Evolutionary conservation across 2,329 filamentous ascomycete genomes (phyloP).

Genomic region (Alternaria rosae): DNA sequence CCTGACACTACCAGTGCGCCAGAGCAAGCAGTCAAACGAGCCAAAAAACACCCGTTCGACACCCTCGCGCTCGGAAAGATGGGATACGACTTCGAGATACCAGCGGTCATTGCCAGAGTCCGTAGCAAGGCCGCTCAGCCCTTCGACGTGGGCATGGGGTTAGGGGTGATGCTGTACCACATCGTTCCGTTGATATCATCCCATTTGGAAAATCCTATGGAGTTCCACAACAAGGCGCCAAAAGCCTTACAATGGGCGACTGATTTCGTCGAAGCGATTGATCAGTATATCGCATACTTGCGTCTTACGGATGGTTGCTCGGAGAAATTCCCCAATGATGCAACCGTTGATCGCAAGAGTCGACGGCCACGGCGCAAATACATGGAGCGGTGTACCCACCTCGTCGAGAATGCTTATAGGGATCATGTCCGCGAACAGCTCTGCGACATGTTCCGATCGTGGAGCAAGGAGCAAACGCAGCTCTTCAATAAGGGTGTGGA

Average conservation of each 20-base stretch:
- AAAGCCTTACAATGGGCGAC: not conserved
- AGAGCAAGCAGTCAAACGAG: not conserved
- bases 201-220: constrained; percentile 8
- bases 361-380: constrained; percentile 8
- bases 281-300: constrained; percentile 8
- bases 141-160: constrained; percentile 7
- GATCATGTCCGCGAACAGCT: constrained; percentile 5
- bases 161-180: constrained; percentile 10
- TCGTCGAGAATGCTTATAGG: constrained; percentile 10
- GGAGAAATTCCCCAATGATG: constrained; percentile 1
- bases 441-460: constrained; percentile 9
- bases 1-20: not conserved
- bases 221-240: constrained; percentile 8
- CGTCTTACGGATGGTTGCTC: constrained; percentile 7
- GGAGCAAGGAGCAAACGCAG: constrained; percentile 14
- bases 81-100: constrained; percentile 1
- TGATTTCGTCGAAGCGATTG: constrained; percentile 11
- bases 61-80: not conserved
- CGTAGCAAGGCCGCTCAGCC: constrained; percentile 2
- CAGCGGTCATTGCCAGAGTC: not conserved
- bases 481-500: constrained; percentile 30
- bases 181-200: constrained; percentile 12
- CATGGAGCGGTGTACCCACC: constrained; percentile 5
- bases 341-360: not conserved
- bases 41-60: not conserved